phyloP scores from a whole-genome alignment of 2,329 filamentous ascomycete genomes.

The Dichotomopilus funicola region DNA sequence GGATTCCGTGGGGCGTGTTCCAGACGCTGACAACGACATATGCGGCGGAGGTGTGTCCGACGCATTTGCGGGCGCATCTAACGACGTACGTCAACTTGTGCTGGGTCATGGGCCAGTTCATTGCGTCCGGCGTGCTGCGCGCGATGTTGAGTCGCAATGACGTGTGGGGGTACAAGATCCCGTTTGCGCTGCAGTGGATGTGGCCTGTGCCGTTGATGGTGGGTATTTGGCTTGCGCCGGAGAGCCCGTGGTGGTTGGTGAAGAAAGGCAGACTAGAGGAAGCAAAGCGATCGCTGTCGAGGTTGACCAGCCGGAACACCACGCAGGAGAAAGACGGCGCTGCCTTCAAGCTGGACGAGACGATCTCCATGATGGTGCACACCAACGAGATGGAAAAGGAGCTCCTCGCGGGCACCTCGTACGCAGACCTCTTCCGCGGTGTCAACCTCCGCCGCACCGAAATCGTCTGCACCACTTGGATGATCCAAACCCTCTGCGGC shows the following conservation, averaged over 20 bases:
- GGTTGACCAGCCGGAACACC: background rate
- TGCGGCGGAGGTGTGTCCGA: slow-evolving; percentile 46
- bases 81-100: slow-evolving; percentile 52
- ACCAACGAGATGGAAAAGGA: slow-evolving; percentile 27
- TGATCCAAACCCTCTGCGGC: slow-evolving; percentile 43
- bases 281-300: slow-evolving; percentile 1
- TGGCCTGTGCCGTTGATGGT: slow-evolving; percentile 14
- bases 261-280: slow-evolving; percentile 5
- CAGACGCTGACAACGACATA: slow-evolving; percentile 48
- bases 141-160: slow-evolving; percentile 31
- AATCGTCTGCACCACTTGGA: slow-evolving; percentile 44
- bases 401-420: slow-evolving; percentile 34
- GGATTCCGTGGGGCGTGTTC: slow-evolving; percentile 48
- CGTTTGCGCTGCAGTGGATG: slow-evolving; percentile 22
- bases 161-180: slow-evolving; percentile 31
- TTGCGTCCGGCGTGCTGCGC: slow-evolving; percentile 36
- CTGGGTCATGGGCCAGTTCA: slow-evolving; percentile 49
- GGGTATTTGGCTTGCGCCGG: slow-evolving; percentile 11
- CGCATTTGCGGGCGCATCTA: slow-evolving; percentile 44
- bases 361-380: slow-evolving; percentile 47
- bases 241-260: slow-evolving; percentile 40
- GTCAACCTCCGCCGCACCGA: slow-evolving; percentile 47
- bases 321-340: background rate
- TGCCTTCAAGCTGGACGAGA: slow-evolving; percentile 11
- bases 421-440: slow-evolving; percentile 47